phyloP scores from a whole-genome alignment of 192 early-diverging fungal genomes.

The Haplosporangium gracile region DNA sequence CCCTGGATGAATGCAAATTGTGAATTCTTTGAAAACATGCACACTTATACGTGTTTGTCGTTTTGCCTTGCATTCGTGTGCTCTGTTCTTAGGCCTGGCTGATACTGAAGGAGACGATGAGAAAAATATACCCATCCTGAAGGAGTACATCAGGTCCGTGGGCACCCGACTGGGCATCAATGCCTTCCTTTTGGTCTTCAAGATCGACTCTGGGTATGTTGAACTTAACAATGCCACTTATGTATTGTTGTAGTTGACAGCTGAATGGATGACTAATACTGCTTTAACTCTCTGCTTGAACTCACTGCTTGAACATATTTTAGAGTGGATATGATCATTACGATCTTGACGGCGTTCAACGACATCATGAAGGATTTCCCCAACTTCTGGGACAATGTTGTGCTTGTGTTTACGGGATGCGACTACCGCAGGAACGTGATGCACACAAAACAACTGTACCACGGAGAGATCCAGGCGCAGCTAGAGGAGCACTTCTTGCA shows the following conservation, averaged over 20 bases:
- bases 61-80: not conserved
- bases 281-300: not conserved
- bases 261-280: not conserved
- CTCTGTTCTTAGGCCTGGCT: constrained; percentile 24
- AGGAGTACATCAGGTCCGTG: constrained; percentile 51
- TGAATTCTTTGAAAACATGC: not conserved
- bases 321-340: constrained; percentile 54
- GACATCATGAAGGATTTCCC: constrained; percentile 56
- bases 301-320: not conserved
- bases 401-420: constrained; percentile 52
- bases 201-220: constrained; percentile 52
- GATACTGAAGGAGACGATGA: constrained; percentile 57
- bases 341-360: constrained; percentile 43
- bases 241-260: not conserved
- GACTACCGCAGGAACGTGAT: constrained; percentile 52
- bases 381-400: constrained; percentile 51
- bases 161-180: constrained; percentile 43
- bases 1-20: not conserved
- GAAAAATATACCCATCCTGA: constrained; percentile 55
- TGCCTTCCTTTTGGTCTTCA: constrained; percentile 51
- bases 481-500: constrained; percentile 40
- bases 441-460: constrained; percentile 51
- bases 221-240: not conserved
- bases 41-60: not conserved
- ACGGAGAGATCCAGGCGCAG: constrained; percentile 50